Evolutionary conservation across 2,329 filamentous ascomycete species (phyloP).

Genomic region (Daldinia sp.): DNA sequence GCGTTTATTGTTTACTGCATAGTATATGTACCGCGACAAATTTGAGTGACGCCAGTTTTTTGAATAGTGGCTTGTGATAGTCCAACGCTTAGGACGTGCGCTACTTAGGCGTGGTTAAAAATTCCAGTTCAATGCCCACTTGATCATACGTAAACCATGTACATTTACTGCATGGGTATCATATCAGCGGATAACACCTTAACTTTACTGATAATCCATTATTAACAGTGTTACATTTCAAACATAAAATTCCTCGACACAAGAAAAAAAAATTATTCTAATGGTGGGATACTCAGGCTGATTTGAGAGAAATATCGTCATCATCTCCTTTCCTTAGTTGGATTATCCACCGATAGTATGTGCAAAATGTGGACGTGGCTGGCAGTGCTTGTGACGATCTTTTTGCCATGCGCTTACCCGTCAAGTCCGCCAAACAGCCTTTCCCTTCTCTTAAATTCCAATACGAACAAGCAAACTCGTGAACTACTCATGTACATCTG

Average conservation of each 20-base stretch:
- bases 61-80: slow-evolving; percentile 28
- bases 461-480: slow-evolving; percentile 34
- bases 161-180: slow-evolving; percentile 8
- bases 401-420: slow-evolving; percentile 35
- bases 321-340: slow-evolving; percentile 32
- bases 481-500: slow-evolving; percentile 25
- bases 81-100: not conserved
- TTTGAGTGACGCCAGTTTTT: slow-evolving; percentile 16
- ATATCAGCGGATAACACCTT: slow-evolving; percentile 32
- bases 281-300: slow-evolving; percentile 39
- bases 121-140: slow-evolving; percentile 18
- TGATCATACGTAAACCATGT: slow-evolving; percentile 1
- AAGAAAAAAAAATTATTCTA: not conserved
- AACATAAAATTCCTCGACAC: slow-evolving; percentile 24
- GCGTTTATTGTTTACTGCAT: slow-evolving; percentile 8
- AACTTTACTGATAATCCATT: slow-evolving; percentile 25
- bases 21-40: slow-evolving; percentile 14
- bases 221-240: slow-evolving; percentile 27
- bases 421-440: slow-evolving; percentile 5
- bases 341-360: slow-evolving; percentile 31
- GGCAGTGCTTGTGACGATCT: slow-evolving; percentile 38
- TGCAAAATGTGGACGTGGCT: slow-evolving; percentile 34
- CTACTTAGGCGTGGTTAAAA: slow-evolving; percentile 20
- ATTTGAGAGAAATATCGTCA: slow-evolving; percentile 33
- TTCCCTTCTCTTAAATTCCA: slow-evolving; percentile 29